Evolutionary conservation across 371 early-diverging fungal species (phyloP), one percentile per base, ranked within the genome.

Genomic region (Lichtheimia ornata): DNA sequence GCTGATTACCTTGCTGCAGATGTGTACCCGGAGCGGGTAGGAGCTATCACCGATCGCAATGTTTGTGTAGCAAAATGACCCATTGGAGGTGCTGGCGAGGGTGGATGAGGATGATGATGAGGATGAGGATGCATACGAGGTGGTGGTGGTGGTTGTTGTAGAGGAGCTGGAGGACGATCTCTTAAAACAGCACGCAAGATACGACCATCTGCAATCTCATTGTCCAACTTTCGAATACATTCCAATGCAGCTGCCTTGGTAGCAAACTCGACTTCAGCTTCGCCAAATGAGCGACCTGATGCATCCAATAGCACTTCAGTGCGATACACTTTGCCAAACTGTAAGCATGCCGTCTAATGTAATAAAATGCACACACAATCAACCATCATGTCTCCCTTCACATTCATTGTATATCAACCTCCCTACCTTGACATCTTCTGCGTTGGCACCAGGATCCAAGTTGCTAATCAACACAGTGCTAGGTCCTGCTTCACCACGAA

Each of bases 381-480:
- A 35, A 11, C 9, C 35, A 9, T 11, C n/a, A n/a, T n/a, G n/a
- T n/a, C n/a, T 35, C 9, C 1, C 1, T 7, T 7, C 28, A 28
- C 9, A 9, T 35, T 35, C 35, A 6, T 35, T 35, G 5, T 11
- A 11, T 35, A 2, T 18, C n/a, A n/a, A n/a, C n/a, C n/a, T n/a
- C n/a, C n/a, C n/a, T 82, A 81, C 87, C 65, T 70, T 72, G 13
- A 86, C 75, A 70, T 86, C 87, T 11, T 84, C 84, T 4, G 81
- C 74, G 59, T 79, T 86, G 0, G 82, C 71, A 30, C 69, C 76
- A 13, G 74, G 78, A 64, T 86, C 84, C 52, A 86, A 64, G 47
- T 83, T 83, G 15, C 77, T 76, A 53, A 86, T 72, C 54, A 84
- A 66, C 17, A 86, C 77, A 25, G 68, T 74, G 5, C 76, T 79